Conservation (phyloP, 2,329 filamentous ascomycete genomes). For the Cladobotryum protrusum region DNA sequence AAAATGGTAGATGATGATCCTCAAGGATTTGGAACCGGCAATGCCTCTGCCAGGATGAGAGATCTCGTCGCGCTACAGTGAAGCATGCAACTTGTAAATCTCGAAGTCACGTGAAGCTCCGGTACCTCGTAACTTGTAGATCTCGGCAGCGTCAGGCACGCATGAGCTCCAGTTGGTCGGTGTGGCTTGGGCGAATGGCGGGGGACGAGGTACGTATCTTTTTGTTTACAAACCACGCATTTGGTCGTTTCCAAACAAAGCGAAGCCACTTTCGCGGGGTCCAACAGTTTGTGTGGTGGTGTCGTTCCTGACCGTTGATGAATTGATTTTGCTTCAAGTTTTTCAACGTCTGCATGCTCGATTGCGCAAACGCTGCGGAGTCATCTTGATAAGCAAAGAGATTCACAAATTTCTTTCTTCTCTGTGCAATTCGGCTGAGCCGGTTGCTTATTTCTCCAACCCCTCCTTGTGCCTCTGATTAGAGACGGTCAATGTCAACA, state of each 20-base stretch:
- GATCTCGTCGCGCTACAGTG: background rate
- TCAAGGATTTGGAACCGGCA: background rate
- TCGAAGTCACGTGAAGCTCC: background rate
- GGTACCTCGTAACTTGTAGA: background rate
- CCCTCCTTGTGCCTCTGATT: too few relatives aligned
- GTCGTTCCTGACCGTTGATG: constrained; percentile 1
- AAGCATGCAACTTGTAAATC: background rate
- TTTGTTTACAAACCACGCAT: constrained; percentile 38
- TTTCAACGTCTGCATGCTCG: too few relatives aligned
- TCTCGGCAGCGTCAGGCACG: background rate
- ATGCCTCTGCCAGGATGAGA: background rate
- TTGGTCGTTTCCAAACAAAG: constrained; percentile 34
- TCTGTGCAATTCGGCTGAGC: too few relatives aligned
- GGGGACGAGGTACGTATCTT: constrained; percentile 10
- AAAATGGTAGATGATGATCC: background rate
- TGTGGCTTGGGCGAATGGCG: background rate
- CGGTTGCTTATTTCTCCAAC: too few relatives aligned
- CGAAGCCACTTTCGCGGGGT: constrained; percentile 14
- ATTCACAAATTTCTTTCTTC: too few relatives aligned
- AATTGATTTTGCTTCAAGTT: too few relatives aligned
- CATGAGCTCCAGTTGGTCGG: background rate
- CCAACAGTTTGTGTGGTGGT: constrained; percentile 1
- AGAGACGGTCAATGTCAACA: constrained; percentile 4
- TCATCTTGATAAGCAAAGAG: too few relatives aligned
- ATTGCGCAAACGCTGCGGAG: too few relatives aligned